Percentiles rank a stretch among this genome's conserved stretches.
phyloP scores from a whole-genome alignment of 208 protist genomes.

The Crithidia bombi region DNA sequence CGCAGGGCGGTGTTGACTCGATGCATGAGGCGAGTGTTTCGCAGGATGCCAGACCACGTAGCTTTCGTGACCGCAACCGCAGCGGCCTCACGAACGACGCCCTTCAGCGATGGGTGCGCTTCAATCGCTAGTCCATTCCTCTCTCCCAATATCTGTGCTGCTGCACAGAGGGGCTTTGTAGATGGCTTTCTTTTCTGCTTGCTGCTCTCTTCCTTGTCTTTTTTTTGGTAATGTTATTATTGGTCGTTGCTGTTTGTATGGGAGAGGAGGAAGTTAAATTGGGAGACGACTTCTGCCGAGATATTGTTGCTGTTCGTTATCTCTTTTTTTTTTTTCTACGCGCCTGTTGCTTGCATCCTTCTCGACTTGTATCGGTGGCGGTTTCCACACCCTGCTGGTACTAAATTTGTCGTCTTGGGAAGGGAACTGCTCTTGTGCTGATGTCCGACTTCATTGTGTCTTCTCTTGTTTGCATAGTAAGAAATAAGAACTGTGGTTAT shows the following conservation, averaged over 20 bases:
- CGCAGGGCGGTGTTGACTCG: background rate
- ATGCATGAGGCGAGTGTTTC: background rate
- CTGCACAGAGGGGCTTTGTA: too few relatives aligned
- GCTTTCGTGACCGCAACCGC: background rate
- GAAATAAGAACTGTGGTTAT: background rate
- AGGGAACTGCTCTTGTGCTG: too few relatives aligned
- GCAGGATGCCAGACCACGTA: background rate
- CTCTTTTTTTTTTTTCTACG: constrained; percentile 6
- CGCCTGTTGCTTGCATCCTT: too few relatives aligned
- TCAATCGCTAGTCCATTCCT: background rate
- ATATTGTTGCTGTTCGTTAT: constrained; percentile 7
- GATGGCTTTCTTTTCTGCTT: background rate
- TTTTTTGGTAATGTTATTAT: background rate
- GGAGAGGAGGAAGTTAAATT: too few relatives aligned
- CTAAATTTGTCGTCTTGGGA: too few relatives aligned
- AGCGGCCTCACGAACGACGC: background rate
- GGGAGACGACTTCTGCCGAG: background rate
- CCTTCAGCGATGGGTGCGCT: constrained; percentile 24
- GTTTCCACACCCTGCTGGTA: too few relatives aligned
- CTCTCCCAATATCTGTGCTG: too few relatives aligned
- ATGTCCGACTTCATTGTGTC: too few relatives aligned
- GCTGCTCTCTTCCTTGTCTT: constrained; percentile 7
- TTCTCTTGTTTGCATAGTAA: background rate
- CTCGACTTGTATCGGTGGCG: too few relatives aligned
- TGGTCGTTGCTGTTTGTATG: too few relatives aligned